Evolutionary conservation across 2,329 filamentous ascomycete genomes (phyloP).

Genomic region (Colletotrichum falcatum): DNA sequence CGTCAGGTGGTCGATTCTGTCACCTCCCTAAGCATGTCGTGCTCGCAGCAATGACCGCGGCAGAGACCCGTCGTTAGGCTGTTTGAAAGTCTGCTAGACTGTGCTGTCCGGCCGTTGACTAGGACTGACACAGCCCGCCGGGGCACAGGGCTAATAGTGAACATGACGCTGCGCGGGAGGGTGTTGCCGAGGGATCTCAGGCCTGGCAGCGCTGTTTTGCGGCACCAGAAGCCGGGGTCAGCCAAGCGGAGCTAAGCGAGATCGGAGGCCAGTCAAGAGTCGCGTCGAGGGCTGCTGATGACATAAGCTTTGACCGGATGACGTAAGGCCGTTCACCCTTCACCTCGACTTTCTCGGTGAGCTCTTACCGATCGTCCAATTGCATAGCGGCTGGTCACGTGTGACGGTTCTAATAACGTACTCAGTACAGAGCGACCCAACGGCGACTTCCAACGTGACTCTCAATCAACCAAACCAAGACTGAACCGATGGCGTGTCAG

Average conservation of each 20-base stretch:
- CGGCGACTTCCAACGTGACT: too few species aligned
- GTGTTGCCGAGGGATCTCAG: not conserved
- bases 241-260: constrained; percentile 19
- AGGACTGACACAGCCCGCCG: constrained; percentile 11
- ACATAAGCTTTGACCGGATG: not conserved
- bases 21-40: constrained; percentile 37
- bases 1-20: constrained; percentile 34
- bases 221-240: not conserved
- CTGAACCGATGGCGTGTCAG: too few species aligned
- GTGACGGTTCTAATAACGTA: too few species aligned
- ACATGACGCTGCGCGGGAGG: not conserved
- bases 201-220: not conserved
- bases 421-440: too few species aligned
- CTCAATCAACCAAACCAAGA: too few species aligned
- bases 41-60: constrained; percentile 12
- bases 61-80: constrained; percentile 9
- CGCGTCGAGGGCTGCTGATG: not conserved
- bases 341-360: too few species aligned
- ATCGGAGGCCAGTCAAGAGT: constrained; percentile 7
- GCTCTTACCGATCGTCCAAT: too few species aligned
- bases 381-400: not conserved
- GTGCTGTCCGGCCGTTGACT: not conserved
- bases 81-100: constrained; percentile 19
- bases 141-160: constrained; percentile 3
- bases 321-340: too few species aligned